phyloP scores from a whole-genome alignment of 2,329 filamentous ascomycete genomes.

The Apiospora kogelbergensis region DNA sequence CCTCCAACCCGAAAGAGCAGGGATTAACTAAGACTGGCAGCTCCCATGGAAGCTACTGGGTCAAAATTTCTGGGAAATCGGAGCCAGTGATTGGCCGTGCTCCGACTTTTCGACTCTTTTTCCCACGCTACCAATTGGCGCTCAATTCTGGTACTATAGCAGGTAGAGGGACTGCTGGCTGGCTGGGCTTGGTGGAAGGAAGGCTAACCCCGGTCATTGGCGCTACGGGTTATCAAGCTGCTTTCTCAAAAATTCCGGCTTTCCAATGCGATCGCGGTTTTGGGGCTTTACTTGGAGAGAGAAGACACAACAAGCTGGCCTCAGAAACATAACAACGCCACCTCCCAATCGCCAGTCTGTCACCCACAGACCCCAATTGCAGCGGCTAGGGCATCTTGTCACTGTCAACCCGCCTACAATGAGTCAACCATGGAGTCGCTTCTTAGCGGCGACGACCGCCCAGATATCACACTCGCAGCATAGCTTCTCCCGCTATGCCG shows the following conservation, averaged over 20 bases:
- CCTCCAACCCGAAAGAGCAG: constrained; percentile 10
- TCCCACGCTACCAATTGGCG: neutral
- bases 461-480: constrained; percentile 8
- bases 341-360: neutral
- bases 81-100: constrained; percentile 8
- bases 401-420: neutral
- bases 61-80: constrained; percentile 4
- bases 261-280: neutral
- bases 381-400: neutral
- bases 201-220: neutral
- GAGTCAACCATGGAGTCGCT: constrained; percentile 14
- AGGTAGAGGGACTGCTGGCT: neutral
- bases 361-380: neutral
- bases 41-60: constrained; percentile 3
- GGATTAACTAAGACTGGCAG: constrained; percentile 3
- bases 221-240: neutral
- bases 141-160: neutral
- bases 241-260: constrained; percentile 3
- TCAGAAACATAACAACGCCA: neutral
- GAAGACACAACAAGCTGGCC: neutral
- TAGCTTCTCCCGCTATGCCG: constrained; percentile 9
- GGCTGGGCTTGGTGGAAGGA: neutral
- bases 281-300: neutral
- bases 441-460: constrained; percentile 11
- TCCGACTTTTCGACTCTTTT: neutral